A percentile compares a stretch with the other conserved stretches of the same genome.
Evolutionary conservation across 1,139 yeast species (phyloP).

Genomic region (Pichia sp.): DNA sequence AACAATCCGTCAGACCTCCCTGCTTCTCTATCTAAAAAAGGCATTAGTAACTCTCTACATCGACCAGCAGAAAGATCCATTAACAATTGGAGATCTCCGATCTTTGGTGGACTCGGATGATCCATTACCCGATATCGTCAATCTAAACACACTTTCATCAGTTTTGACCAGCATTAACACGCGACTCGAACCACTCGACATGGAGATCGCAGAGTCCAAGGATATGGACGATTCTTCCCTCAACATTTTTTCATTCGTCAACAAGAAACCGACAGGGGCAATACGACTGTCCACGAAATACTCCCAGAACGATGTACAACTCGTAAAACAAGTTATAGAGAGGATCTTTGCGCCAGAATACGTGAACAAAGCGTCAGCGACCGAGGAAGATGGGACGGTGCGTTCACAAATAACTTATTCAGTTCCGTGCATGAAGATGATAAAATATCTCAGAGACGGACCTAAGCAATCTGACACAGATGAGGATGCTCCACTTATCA

Average conservation of each 20-base stretch:
- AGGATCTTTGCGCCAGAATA: conserved; percentile 31
- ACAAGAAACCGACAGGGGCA: conserved; percentile 40
- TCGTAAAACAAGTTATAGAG: conserved; percentile 48
- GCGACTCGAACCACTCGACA: conserved; percentile 40
- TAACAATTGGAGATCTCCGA: neutral
- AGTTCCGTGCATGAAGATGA: conserved; percentile 19
- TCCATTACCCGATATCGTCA: conserved; percentile 11
- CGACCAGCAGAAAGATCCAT: conserved; percentile 7
- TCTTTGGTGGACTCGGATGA: conserved; percentile 6
- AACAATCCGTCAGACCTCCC: conserved; percentile 23
- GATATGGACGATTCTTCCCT: conserved; percentile 36
- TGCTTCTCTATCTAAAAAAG: conserved; percentile 21
- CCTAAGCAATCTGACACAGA: neutral
- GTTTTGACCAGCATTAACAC: conserved; percentile 24
- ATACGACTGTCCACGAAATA: conserved; percentile 42
- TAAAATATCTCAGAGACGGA: conserved; percentile 13
- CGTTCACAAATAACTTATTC: conserved; percentile 11
- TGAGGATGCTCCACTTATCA: conserved; percentile 15
- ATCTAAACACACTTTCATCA: neutral
- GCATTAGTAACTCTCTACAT: conserved; percentile 14
- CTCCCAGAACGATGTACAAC: conserved; percentile 46
- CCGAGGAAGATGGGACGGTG: conserved; percentile 1
- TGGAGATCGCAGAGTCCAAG: conserved; percentile 41
- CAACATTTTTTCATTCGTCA: conserved; percentile 40
- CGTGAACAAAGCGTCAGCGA: conserved; percentile 5